A percentile compares a stretch with the other conserved stretches of the same genome.
phyloP scores from a whole-genome alignment of 192 early-diverging fungal species.

The Gryganskiella cystojenkinii region DNA sequence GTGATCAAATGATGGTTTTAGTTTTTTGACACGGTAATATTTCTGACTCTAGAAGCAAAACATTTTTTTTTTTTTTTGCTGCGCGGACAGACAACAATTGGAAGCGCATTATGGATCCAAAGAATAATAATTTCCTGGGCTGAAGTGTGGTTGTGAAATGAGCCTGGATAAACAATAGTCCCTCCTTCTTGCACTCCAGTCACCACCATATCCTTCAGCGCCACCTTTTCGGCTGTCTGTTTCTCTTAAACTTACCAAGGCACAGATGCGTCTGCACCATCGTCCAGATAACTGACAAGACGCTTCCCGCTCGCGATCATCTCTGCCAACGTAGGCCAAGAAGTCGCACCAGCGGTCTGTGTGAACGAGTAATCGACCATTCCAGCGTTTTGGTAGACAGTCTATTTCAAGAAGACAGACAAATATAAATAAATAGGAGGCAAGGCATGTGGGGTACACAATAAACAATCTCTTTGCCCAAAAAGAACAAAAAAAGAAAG shows the following conservation, averaged over 20 bases:
- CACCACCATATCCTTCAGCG: not conserved
- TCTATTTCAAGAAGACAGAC: slow-evolving; percentile 18
- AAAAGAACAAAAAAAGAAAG: not conserved
- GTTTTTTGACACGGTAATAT: not conserved
- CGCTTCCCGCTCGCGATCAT: slow-evolving; percentile 75
- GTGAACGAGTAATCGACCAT: slow-evolving; percentile 64
- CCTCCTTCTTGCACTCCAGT: too few relatives aligned
- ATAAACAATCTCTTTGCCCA: not conserved
- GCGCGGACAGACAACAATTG: too few relatives aligned
- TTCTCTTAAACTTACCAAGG: slow-evolving; percentile 65
- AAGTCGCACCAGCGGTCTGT: slow-evolving; percentile 51
- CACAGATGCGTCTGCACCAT: slow-evolving; percentile 62
- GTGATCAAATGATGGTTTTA: not conserved
- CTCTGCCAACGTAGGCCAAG: slow-evolving; percentile 76
- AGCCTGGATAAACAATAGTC: not conserved
- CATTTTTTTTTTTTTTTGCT: too few relatives aligned
- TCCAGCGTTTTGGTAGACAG: slow-evolving; percentile 62
- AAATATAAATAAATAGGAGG: not conserved
- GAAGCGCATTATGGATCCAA: too few relatives aligned
- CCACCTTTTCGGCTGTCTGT: not conserved
- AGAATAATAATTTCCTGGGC: not conserved
- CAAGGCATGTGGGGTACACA: not conserved
- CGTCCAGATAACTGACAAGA: slow-evolving; percentile 71
- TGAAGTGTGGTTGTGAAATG: not conserved
- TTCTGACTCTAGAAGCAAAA: too few relatives aligned